phyloP scores from a whole-genome alignment of 345 rosid species.

The Sisymbrium irio region DNA sequence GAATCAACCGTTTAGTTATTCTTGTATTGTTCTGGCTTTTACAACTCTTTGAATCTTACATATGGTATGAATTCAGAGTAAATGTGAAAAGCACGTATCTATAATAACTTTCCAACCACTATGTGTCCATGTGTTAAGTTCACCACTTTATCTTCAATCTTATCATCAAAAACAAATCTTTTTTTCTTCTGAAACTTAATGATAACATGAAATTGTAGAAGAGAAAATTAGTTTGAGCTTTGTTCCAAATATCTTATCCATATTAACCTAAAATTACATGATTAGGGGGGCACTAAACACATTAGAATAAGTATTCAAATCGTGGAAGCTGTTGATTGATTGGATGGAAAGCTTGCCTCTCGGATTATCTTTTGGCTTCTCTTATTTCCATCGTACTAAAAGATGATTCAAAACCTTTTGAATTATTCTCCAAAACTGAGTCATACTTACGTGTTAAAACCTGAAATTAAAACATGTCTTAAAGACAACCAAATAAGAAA shows the following conservation, averaged over 20 bases:
- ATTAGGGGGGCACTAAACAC: not conserved
- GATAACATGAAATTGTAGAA: not conserved
- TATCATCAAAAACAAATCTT: not conserved
- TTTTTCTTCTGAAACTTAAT: not conserved
- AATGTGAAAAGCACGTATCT: slow-evolving; percentile 6
- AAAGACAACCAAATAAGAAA: not conserved
- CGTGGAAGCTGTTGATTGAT: not conserved
- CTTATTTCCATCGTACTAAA: too few relatives aligned
- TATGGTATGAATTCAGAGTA: not conserved
- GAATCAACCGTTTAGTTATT: not conserved
- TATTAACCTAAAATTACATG: not conserved
- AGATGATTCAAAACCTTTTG: not conserved
- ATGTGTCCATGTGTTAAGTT: not conserved
- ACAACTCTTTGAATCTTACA: not conserved
- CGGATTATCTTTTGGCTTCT: too few relatives aligned
- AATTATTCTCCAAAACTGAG: not conserved
- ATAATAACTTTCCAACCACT: slow-evolving; percentile 11
- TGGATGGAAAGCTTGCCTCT: not conserved
- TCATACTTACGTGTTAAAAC: not conserved
- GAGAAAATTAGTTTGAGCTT: not conserved
- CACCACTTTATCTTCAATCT: not conserved
- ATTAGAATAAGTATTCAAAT: not conserved
- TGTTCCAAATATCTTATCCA: too few relatives aligned
- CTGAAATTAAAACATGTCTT: slow-evolving; percentile 10
- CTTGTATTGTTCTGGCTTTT: not conserved